Conservation (phyloP, 2,329 filamentous ascomycete genomes). For the Diaporthe vexans region DNA sequence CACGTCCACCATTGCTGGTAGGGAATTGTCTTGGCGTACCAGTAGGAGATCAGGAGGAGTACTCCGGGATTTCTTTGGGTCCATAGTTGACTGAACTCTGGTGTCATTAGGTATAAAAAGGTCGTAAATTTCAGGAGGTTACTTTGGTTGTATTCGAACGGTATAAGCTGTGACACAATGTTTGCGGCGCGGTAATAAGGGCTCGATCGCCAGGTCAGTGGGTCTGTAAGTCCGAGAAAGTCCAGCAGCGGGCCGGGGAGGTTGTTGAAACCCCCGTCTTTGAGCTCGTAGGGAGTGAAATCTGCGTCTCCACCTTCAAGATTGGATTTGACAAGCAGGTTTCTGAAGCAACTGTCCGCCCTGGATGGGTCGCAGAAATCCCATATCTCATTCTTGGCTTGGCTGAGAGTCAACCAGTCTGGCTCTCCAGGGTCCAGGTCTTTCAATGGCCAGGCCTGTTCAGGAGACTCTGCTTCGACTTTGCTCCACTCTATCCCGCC, state of each 20-base stretch:
- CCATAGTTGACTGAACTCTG: constrained; percentile 60
- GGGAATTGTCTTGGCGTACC: constrained; percentile 64
- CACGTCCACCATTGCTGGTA: constrained; percentile 62
- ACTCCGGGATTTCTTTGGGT: constrained; percentile 65
- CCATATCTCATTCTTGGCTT: constrained; percentile 69
- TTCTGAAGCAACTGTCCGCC: constrained; percentile 34
- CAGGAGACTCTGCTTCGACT: constrained; percentile 56
- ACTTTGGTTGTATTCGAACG: constrained; percentile 52
- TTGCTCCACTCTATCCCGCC: constrained; percentile 61
- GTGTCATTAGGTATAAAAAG: constrained; percentile 61
- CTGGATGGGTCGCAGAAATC: constrained; percentile 62
- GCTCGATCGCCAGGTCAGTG: constrained; percentile 45
- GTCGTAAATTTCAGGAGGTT: constrained; percentile 61
- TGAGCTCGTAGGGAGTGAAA: constrained; percentile 42
- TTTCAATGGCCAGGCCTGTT: constrained; percentile 70
- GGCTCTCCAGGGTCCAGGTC: constrained; percentile 59
- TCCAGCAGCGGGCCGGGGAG: constrained; percentile 52
- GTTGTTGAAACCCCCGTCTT: constrained; percentile 37
- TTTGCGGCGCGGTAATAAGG: constrained; percentile 53
- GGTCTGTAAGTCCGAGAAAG: constrained; percentile 47
- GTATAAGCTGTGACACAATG: constrained; percentile 55
- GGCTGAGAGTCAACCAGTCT: constrained; percentile 70
- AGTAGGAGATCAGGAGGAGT: constrained; percentile 68
- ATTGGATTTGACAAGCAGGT: constrained; percentile 42
- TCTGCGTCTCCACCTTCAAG: background rate